Evolutionary conservation across 768 basidiomycete genomes (phyloP), one percentile per base, ranked within the genome.

Genomic region (Phanerochaete carnosa): DNA sequence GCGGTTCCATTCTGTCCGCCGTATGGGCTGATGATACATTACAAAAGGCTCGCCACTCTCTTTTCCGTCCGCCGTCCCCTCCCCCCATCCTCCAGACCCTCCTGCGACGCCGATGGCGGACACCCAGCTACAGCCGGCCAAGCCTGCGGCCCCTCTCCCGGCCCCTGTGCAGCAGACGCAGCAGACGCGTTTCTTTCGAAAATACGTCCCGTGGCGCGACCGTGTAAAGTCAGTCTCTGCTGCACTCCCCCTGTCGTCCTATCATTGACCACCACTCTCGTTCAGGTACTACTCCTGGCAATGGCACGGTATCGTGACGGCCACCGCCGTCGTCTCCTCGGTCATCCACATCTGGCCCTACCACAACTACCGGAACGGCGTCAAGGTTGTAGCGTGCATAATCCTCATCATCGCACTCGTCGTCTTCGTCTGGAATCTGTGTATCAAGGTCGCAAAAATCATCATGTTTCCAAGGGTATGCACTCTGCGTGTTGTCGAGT

Each of bases 291-390:
- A 81, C 64, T 79, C 80, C 1, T 79, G 78, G 39, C 76, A 76
- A 58, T 81, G 80, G 80, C 73, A 80, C 64, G 75, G 78, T 13
- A 74, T 80, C 22, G 70, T 77, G 26, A 81, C 81, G 79, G 79
- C 80, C 53, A 80, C 80, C 1, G 80, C 80, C 5, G 75, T 70
- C 25, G 69, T 73, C 23, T 75, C 75, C 9, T 65, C 75, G 43
- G 65, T 82, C 28, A 63, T 80, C 35, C 74, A 79, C 62, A 70
- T 70, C 54, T 75, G 80, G 39, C 79, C 80, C n/a, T 81, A 80
- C 57, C 73, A 78, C 28, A 69, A 71, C 11, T 68, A 69, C n/a
- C 74, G 62, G 50, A 67, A 69, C 16, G 53, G 66, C 53, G 68
- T 79, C 57, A 70, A 72, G 57, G 65, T 72, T 11, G 67, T 77